Evolutionary conservation across 1,284 basidiomycete species (phyloP).

Genomic region (Marasmius fiardii): DNA sequence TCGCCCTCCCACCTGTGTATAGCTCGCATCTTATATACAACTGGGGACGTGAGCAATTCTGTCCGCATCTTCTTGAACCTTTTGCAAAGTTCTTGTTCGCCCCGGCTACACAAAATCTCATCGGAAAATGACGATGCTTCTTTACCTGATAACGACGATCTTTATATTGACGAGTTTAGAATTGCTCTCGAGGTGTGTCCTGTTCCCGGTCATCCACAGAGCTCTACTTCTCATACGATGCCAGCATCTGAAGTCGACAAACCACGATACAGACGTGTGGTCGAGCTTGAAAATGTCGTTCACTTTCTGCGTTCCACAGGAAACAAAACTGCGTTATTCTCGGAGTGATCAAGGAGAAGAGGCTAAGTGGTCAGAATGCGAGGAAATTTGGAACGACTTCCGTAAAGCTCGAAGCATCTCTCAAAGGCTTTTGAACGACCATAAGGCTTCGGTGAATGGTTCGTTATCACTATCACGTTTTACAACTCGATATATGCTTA

Average conservation of each 20-base stretch:
- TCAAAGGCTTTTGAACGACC: constrained; percentile 47
- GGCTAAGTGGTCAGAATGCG: constrained; percentile 55
- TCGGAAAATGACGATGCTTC: constrained; percentile 18
- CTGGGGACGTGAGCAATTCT: constrained; percentile 68
- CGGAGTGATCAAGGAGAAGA: constrained; percentile 45
- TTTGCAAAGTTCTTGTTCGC: constrained; percentile 37
- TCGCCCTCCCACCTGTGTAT: constrained; percentile 3
- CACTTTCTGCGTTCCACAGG: constrained; percentile 50
- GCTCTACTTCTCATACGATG: constrained; percentile 10
- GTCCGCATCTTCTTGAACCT: constrained; percentile 65
- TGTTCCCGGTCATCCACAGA: constrained; percentile 1
- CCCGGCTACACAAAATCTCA: constrained; percentile 16
- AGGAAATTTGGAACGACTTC: constrained; percentile 61
- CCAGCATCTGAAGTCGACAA: constrained; percentile 64
- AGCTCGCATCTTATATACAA: constrained; percentile 77
- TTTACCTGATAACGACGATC: constrained; percentile 44
- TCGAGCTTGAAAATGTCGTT: constrained; percentile 54
- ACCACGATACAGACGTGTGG: constrained; percentile 33
- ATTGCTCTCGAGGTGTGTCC: constrained; percentile 64
- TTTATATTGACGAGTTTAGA: constrained; percentile 75
- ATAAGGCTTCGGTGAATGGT: constrained; percentile 66
- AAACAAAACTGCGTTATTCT: constrained; percentile 52
- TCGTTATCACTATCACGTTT: constrained; percentile 15
- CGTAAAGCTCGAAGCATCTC: constrained; percentile 52
- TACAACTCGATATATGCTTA: constrained; percentile 3